Evolutionary conservation across 2,329 filamentous ascomycete genomes (phyloP).

Genomic region (Trichoderma sp.): DNA sequence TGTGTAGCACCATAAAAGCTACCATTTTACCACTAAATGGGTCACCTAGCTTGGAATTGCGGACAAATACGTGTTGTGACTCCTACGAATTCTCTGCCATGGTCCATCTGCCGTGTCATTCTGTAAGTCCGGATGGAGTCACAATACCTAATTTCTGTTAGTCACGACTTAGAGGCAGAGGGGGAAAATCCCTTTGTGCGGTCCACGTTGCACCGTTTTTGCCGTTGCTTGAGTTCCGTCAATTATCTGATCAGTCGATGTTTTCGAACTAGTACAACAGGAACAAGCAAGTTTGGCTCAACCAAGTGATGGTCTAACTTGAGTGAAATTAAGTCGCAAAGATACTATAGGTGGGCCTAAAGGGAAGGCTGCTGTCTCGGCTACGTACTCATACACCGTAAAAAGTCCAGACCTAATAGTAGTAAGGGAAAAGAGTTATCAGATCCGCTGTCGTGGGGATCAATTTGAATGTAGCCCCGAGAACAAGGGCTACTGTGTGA

Average conservation of each 20-base stretch:
- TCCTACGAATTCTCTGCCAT: not conserved
- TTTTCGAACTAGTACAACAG: not conserved
- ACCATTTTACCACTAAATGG: not conserved
- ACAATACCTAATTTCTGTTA: not conserved
- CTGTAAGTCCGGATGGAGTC: not conserved
- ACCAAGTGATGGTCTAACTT: not conserved
- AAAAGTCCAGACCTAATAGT: not conserved
- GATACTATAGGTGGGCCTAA: not conserved
- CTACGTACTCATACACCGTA: not conserved
- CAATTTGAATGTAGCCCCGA: not conserved
- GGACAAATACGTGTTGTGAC: not conserved
- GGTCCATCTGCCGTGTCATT: not conserved
- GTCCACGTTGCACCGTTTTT: not conserved
- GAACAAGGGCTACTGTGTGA: not conserved
- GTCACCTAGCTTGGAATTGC: not conserved
- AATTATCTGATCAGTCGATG: not conserved
- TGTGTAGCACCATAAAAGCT: not conserved
- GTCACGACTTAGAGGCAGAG: not conserved
- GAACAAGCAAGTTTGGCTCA: not conserved
- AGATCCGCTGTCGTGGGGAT: not conserved
- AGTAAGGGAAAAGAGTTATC: not conserved
- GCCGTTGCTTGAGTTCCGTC: not conserved
- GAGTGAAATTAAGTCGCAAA: not conserved
- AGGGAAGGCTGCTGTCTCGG: not conserved
- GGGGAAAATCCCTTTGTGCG: not conserved